These are phyloP conservation scores for Globisporangium barbulae DNA, from an alignment of 352 stramenopile species.

Conservation along the genomic window DNA sequence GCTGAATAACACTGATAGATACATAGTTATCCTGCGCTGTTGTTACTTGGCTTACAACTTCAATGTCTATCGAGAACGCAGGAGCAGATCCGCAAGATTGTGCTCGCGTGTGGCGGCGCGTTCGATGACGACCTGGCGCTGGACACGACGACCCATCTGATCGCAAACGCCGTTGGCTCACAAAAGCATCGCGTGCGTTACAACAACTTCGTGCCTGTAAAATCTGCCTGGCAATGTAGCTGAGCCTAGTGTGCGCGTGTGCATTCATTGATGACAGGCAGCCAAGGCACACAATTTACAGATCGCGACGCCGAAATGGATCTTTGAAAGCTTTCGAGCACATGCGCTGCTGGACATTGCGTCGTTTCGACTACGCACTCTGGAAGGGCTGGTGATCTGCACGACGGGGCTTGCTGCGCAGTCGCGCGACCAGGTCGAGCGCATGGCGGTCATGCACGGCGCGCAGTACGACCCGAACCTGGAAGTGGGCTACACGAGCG, in stretches of 20 bases:
- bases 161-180: constrained; percentile 59
- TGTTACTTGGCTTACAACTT: too few species aligned
- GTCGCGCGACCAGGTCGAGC: constrained; percentile 51
- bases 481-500: constrained; percentile 52
- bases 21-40: not conserved
- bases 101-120: constrained; percentile 46
- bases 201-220: not conserved
- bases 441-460: constrained; percentile 35
- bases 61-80: too few species aligned
- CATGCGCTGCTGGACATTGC: constrained; percentile 37
- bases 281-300: constrained; percentile 41
- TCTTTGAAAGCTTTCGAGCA: constrained; percentile 64
- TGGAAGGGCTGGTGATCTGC: constrained; percentile 67
- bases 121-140: constrained; percentile 58
- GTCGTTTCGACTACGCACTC: constrained; percentile 31
- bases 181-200: constrained; percentile 53
- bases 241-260: not conserved
- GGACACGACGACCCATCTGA: constrained; percentile 52
- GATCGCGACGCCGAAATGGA: constrained; percentile 50
- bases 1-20: not conserved
- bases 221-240: not conserved
- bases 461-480: constrained; percentile 57
- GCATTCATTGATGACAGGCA: constrained; percentile 21
- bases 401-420: constrained; percentile 55
- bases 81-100: constrained; percentile 73